phyloP scores from a whole-genome alignment of 2,329 filamentous ascomycete genomes.

The Colletotrichum sp. region DNA sequence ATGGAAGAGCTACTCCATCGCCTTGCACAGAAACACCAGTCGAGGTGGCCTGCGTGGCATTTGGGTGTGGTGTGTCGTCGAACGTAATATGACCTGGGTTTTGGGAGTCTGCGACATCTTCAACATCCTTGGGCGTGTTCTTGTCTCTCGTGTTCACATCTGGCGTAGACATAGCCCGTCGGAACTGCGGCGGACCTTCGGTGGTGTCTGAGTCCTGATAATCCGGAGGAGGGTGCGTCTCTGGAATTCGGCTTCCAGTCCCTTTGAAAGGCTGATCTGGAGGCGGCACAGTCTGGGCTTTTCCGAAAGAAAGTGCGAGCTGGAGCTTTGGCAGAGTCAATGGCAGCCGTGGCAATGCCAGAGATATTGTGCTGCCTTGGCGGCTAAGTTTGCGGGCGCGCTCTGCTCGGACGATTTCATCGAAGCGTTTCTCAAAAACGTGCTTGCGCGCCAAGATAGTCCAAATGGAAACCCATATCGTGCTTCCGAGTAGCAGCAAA shows the following conservation, averaged over 20 bases:
- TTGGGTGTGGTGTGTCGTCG: not conserved
- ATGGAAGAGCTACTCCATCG: not conserved
- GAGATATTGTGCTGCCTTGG: not conserved
- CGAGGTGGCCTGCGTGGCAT: not conserved
- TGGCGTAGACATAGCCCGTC: not conserved
- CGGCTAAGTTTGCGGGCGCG: conserved; percentile 32
- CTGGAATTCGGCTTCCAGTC: not conserved
- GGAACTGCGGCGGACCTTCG: not conserved
- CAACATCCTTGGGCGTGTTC: not conserved
- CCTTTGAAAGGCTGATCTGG: not conserved
- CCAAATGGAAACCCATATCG: conserved; percentile 69
- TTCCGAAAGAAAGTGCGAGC: not conserved
- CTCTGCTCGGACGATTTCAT: conserved; percentile 52
- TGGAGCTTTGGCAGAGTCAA: not conserved
- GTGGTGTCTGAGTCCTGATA: not conserved
- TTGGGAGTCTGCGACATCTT: not conserved
- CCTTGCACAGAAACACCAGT: not conserved
- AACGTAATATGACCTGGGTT: not conserved
- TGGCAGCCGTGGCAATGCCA: not conserved
- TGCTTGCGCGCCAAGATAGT: conserved; percentile 65
- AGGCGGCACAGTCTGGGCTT: not conserved
- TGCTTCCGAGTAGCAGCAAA: conserved; percentile 69
- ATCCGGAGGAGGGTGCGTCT: not conserved
- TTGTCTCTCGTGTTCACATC: not conserved
- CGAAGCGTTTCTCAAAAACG: conserved; percentile 67